phyloP scores from a whole-genome alignment of 768 basidiomycete genomes.

The Kwoniella dejecticola region DNA sequence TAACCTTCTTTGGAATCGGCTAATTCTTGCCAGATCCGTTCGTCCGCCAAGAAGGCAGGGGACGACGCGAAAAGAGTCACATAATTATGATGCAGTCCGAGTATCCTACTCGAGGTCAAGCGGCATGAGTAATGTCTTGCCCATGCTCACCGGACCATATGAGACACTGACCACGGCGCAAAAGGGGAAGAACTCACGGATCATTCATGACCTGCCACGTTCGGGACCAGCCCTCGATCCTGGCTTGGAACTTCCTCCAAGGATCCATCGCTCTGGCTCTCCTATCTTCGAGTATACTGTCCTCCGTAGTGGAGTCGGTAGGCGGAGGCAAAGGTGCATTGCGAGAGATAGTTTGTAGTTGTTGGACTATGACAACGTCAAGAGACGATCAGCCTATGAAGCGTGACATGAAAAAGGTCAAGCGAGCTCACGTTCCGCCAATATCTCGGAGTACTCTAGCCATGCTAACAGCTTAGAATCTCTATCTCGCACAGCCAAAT shows the following conservation, averaged over 20 bases:
- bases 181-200: slow-evolving; percentile 40
- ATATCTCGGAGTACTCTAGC: slow-evolving; percentile 51
- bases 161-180: neutral
- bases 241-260: slow-evolving; percentile 31
- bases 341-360: slow-evolving; percentile 10
- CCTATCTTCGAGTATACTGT: slow-evolving; percentile 15
- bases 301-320: slow-evolving; percentile 10
- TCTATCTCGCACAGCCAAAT: slow-evolving; percentile 45
- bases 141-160: too few relatives aligned
- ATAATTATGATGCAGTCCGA: slow-evolving; percentile 48
- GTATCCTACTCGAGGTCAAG: slow-evolving; percentile 32
- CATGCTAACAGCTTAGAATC: slow-evolving; percentile 51
- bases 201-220: slow-evolving; percentile 38
- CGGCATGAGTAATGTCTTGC: too few relatives aligned
- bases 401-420: neutral
- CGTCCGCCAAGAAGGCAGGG: slow-evolving; percentile 36
- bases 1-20: slow-evolving; percentile 42
- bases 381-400: neutral
- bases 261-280: slow-evolving; percentile 25
- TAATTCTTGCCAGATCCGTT: slow-evolving; percentile 45
- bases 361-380: slow-evolving; percentile 12
- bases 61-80: slow-evolving; percentile 47
- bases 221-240: slow-evolving; percentile 40
- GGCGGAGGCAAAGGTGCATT: slow-evolving; percentile 15
- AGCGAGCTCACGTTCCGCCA: slow-evolving; percentile 38